Conservation (phyloP, 176 grass and related monocot species). For the Cocos nucifera region DNA sequence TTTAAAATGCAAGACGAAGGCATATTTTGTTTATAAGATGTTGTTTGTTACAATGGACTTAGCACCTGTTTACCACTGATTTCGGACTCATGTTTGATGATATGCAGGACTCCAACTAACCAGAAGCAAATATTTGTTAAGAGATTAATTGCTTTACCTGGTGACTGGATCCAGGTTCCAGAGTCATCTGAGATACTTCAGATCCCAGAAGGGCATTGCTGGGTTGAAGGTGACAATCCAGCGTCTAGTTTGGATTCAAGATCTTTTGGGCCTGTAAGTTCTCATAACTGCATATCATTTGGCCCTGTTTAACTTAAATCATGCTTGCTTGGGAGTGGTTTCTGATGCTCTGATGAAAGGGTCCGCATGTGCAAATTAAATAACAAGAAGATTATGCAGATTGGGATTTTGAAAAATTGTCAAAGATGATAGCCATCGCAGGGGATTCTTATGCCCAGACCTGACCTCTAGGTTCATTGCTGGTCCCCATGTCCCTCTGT, state of each 20-base stretch:
- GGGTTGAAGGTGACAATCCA: conserved; percentile 80
- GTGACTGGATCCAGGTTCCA: conserved; percentile 69
- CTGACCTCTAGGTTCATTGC: no score
- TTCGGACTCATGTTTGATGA: neutral
- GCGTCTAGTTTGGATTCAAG: conserved; percentile 44
- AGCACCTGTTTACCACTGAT: no score
- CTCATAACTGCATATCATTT: neutral
- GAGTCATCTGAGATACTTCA: conserved; percentile 39
- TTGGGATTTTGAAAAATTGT: no score
- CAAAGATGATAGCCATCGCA: no score
- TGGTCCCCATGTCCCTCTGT: no score
- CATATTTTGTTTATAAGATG: no score
- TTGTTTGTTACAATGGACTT: no score
- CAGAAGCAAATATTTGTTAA: conserved; percentile 23
- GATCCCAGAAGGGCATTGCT: conserved; percentile 65
- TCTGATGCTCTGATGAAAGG: no score
- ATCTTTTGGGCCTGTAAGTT: conserved; percentile 56
- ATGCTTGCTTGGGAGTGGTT: neutral
- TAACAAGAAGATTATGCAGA: no score
- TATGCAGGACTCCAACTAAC: conserved; percentile 40
- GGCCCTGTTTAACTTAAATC: neutral
- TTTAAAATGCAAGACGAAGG: no score
- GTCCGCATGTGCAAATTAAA: no score
- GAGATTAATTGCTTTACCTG: conserved; percentile 64
- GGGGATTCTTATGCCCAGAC: no score